These are phyloP conservation scores for Saccharomycopsis fibuligera DNA, from an alignment of 805 yeast genomes.

Conservation along the genomic window DNA sequence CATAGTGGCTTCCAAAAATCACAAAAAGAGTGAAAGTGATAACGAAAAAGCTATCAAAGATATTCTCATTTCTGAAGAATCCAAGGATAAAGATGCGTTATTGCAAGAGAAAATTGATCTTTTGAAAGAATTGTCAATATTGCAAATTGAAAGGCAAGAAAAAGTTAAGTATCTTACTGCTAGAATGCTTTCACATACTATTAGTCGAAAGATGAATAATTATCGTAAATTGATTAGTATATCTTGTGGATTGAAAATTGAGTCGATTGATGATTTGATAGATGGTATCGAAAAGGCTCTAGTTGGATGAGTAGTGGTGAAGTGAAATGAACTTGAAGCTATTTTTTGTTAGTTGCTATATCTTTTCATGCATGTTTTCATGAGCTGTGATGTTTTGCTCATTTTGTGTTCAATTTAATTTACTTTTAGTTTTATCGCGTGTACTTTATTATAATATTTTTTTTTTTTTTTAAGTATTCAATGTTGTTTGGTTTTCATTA, in stretches of 20 bases:
- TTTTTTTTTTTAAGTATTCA: too few species aligned
- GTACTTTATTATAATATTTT: too few species aligned
- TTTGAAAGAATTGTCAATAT: slow-evolving; percentile 39
- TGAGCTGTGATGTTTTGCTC: too few species aligned
- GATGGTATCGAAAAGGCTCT: slow-evolving; percentile 60
- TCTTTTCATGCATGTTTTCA: too few species aligned
- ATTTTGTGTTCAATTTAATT: too few species aligned
- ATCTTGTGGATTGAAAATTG: slow-evolving; percentile 70
- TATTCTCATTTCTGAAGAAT: too few species aligned
- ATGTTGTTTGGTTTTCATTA: too few species aligned
- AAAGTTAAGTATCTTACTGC: slow-evolving; percentile 45
- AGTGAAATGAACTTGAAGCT: too few species aligned
- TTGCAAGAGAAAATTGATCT: slow-evolving; percentile 25
- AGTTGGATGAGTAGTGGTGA: too few species aligned
- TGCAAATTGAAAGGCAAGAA: slow-evolving; percentile 46
- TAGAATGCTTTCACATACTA: slow-evolving; percentile 38
- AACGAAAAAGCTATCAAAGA: slow-evolving; percentile 13
- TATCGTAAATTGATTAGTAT: slow-evolving; percentile 72
- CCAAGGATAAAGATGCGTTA: slow-evolving; percentile 22
- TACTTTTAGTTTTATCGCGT: too few species aligned
- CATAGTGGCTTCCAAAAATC: background rate
- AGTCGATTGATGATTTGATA: slow-evolving; percentile 72
- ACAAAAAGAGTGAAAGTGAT: slow-evolving; percentile 5
- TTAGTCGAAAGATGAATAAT: slow-evolving; percentile 60
- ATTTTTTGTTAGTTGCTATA: too few species aligned